Evolutionary conservation across 495 filamentous ascomycete genomes (phyloP), one percentile per base, ranked within the genome.

Genomic region (Penicillium salamii): DNA sequence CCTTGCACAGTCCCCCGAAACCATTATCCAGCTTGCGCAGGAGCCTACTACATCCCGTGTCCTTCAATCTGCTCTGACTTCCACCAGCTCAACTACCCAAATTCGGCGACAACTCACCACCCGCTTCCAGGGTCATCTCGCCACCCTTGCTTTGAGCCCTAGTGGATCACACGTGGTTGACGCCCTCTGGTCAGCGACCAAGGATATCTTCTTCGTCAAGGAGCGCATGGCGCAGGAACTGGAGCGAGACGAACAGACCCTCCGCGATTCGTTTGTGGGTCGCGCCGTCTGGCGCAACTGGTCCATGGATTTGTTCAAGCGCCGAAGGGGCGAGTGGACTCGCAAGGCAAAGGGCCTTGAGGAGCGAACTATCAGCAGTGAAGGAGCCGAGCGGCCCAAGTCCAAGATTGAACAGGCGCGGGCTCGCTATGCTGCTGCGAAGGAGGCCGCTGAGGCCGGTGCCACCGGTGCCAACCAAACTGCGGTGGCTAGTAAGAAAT

Each of bases 271-370:
- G 0, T 86, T 80, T 54, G 74, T 86, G 19, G 93, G 93, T 3
- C 72, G 91, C 5, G 86, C 84, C 3, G 89, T 95, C 9, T 97
- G 90, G 92, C 75, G 85, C 45, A 89, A 93, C 52, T 98, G 93
- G 95, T 81, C 78, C 44, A 90, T 96, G 71, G 93, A 97, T 67
- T 60, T 91, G 18, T 97, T 85, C 69, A 88, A 86, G 54, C 71
- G 82, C 38, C 73, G 81, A 40, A 68, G 82, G 32, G 74, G 69
- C 17, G 86, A 91, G 29, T 95, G 89, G 89, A 77, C 84, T 21
- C 66, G 70, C 17, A 82, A 82, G 67, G 85, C 82, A 13, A 88
- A 86, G 70, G 81, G 64, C 2, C 39, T 63, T 36, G 55, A 67
- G n/a, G 50, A 49, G 34, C 39, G 59, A 17, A 47, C 31, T 6